These are phyloP conservation scores for barrel medic (Medicago truncatula) DNA, from an alignment of 306 rosid genomes.

Conservation along the genomic window DNA sequence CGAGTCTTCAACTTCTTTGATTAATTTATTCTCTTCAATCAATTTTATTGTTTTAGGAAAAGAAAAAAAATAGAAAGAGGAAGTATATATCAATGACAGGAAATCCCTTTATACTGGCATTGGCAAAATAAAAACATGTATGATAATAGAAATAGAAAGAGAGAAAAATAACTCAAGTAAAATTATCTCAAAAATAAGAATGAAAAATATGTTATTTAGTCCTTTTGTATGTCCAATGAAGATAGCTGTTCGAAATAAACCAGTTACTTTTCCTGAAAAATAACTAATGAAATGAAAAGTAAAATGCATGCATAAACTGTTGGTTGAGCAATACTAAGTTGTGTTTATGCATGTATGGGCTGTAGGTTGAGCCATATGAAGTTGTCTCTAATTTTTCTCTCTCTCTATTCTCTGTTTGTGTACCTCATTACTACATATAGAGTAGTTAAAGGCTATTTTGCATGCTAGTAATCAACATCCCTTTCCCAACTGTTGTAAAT, in stretches of 20 bases:
- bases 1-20: constrained; percentile 12
- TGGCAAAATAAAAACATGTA: not conserved
- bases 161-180: constrained; percentile 6
- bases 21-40: not conserved
- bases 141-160: not conserved
- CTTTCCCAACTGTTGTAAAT: constrained; percentile 23
- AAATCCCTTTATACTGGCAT: not conserved
- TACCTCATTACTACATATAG: not conserved
- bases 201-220: not conserved
- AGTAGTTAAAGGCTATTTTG: constrained; percentile 19
- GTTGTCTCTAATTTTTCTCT: constrained; percentile 9
- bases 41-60: not conserved
- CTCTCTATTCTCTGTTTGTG: constrained; percentile 16
- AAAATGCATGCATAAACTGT: not conserved
- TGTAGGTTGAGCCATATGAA: constrained; percentile 16
- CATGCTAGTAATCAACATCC: not conserved
- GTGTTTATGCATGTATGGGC: not conserved
- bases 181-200: constrained; percentile 7
- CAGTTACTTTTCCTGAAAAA: not conserved
- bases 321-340: not conserved
- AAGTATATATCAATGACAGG: not conserved
- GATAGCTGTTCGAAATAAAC: not conserved
- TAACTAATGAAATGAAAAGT: not conserved
- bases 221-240: not conserved
- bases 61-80: not conserved